These are phyloP conservation scores for Fraxinus sp. DNA, from an alignment of 305 asterid genomes.

Conservation along the genomic window DNA sequence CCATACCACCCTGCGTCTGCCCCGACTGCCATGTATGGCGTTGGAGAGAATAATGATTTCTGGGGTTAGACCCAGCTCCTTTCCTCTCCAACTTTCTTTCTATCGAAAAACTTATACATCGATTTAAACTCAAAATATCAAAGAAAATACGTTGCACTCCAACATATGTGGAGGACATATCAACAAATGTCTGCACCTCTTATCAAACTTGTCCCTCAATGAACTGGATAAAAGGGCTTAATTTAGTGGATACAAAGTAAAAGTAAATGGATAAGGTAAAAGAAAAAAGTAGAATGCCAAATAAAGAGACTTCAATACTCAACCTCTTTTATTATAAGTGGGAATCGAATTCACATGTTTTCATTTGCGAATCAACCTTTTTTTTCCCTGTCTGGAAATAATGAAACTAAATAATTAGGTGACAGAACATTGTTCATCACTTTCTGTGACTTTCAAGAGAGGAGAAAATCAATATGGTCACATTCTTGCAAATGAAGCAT, in stretches of 20 bases:
- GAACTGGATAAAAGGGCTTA: background rate
- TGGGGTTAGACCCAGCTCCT: background rate
- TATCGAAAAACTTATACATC: background rate
- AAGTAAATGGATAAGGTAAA: conserved; percentile 20
- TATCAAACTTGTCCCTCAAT: background rate
- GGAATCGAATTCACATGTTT: conserved; percentile 40
- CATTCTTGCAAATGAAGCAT: conserved; percentile 32
- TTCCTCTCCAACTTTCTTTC: background rate
- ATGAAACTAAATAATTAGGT: conserved; percentile 16
- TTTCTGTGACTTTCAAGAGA: conserved; percentile 23
- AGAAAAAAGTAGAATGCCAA: conserved; percentile 4
- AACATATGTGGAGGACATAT: background rate
- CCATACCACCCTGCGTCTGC: too few species aligned
- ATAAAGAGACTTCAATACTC: conserved; percentile 28
- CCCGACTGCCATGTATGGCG: background rate
- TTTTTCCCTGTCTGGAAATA: conserved; percentile 19
- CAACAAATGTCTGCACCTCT: background rate
- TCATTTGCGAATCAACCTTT: conserved; percentile 16
- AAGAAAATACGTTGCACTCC: background rate
- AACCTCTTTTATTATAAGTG: conserved; percentile 29
- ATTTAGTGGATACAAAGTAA: conserved; percentile 14
- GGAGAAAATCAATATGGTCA: conserved; percentile 28
- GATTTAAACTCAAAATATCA: background rate
- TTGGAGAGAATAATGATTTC: background rate
- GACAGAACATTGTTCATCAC: conserved; percentile 28